Evolutionary conservation across 495 filamentous ascomycete genomes (phyloP).

Genomic region (Aspergillus hancockii): DNA sequence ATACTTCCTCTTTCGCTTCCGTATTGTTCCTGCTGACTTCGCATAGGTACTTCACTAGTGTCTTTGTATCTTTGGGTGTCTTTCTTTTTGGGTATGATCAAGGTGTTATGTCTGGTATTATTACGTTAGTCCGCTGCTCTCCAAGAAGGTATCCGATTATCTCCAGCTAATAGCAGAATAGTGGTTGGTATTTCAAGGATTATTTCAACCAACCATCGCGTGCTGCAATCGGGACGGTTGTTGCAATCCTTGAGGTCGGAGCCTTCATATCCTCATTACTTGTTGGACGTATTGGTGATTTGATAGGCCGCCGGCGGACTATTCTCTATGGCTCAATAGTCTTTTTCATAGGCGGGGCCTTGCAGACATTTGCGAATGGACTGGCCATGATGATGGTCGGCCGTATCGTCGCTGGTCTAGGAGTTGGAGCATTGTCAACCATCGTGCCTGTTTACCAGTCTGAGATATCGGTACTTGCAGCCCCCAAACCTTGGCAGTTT

Average conservation of each 20-base stretch:
- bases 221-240: conserved; percentile 90
- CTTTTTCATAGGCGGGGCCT: conserved; percentile 85
- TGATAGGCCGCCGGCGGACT: conserved; percentile 85
- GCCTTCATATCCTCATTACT: conserved; percentile 86
- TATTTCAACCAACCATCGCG: conserved; percentile 87
- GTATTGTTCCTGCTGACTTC: conserved; percentile 34
- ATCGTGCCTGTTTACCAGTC: conserved; percentile 99
- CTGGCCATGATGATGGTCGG: conserved; percentile 94
- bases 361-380: conserved; percentile 78
- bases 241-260: conserved; percentile 92
- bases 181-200: conserved; percentile 80
- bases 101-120: conserved; percentile 98
- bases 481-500: background rate
- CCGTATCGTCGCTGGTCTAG: conserved; percentile 87
- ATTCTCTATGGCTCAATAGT: conserved; percentile 93
- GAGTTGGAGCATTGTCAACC: conserved; percentile 91
- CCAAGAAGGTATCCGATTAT: too few species aligned
- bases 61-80: conserved; percentile 96
- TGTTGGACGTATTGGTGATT: conserved; percentile 88
- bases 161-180: conserved; percentile 37
- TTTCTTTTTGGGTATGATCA: conserved; percentile 99
- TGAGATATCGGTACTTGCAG: conserved; percentile 64
- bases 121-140: conserved; percentile 67
- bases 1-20: background rate
- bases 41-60: conserved; percentile 89